These are phyloP conservation scores for Agrostemma githago DNA, from an alignment of 148 eudicot species.

Conservation along the genomic window DNA sequence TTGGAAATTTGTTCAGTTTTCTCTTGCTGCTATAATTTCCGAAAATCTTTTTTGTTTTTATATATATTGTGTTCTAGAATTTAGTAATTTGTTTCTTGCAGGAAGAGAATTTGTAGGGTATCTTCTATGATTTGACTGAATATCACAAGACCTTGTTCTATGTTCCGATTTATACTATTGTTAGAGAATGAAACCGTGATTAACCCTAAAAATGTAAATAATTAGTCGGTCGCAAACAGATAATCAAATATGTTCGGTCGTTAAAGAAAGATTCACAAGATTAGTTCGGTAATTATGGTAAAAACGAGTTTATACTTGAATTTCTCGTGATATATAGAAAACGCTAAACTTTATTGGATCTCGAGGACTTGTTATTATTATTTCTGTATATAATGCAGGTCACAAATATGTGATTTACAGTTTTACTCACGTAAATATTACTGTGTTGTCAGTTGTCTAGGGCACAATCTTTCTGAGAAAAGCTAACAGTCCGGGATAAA, in stretches of 20 bases:
- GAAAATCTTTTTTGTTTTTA: neutral
- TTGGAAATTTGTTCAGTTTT: neutral
- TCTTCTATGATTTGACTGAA: slow-evolving; percentile 2
- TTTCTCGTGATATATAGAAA: neutral
- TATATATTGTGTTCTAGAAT: neutral
- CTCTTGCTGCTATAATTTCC: neutral
- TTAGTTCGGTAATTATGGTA: no score
- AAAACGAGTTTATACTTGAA: neutral
- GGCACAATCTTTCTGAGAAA: slow-evolving; percentile 31
- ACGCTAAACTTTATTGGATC: neutral
- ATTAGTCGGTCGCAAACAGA: neutral
- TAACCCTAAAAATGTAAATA: neutral
- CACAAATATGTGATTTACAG: neutral
- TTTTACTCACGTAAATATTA: neutral
- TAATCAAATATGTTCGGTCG: neutral
- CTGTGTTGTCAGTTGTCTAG: neutral
- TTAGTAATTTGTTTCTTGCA: neutral
- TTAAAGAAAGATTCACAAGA: no score
- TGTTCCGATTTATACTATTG: neutral
- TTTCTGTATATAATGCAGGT: neutral
- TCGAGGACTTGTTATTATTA: neutral
- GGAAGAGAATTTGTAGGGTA: neutral
- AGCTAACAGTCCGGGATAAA: slow-evolving; percentile 17
- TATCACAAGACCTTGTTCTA: neutral
- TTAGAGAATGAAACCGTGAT: neutral